phyloP scores from a whole-genome alignment of 805 yeast genomes.

The Kuraishia hungarica region DNA sequence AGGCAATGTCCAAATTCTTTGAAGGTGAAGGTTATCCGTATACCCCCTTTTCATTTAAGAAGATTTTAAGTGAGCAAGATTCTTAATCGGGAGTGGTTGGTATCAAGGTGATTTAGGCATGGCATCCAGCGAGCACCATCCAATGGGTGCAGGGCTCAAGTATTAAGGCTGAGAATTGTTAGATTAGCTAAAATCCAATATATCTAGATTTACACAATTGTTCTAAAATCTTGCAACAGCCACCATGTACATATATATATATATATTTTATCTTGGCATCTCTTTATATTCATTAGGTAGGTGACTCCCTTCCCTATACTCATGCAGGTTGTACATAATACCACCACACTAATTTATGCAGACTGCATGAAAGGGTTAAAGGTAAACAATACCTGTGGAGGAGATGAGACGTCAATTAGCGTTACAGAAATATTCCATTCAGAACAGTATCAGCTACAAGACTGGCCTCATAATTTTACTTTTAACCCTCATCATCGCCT shows the following conservation, averaged over 20 bases:
- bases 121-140: no score
- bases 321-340: neutral
- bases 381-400: neutral
- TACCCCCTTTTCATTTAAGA: slow-evolving; percentile 72
- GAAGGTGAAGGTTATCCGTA: slow-evolving; percentile 94
- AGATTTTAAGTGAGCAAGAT: slow-evolving; percentile 9
- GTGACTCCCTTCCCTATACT: neutral
- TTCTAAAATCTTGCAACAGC: no score
- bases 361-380: neutral
- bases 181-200: neutral
- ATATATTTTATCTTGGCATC: no score
- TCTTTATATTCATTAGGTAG: no score
- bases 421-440: neutral
- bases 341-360: neutral
- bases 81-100: neutral
- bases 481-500: no score
- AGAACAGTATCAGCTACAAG: no score
- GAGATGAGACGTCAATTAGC: neutral
- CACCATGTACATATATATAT: no score
- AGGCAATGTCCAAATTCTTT: slow-evolving; percentile 95
- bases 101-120: no score
- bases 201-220: neutral
- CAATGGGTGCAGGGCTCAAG: neutral
- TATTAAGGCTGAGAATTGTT: neutral
- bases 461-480: no score